Evolutionary conservation across 2,329 filamentous ascomycete genomes (phyloP).

Genomic region (Byssothecium circinans): DNA sequence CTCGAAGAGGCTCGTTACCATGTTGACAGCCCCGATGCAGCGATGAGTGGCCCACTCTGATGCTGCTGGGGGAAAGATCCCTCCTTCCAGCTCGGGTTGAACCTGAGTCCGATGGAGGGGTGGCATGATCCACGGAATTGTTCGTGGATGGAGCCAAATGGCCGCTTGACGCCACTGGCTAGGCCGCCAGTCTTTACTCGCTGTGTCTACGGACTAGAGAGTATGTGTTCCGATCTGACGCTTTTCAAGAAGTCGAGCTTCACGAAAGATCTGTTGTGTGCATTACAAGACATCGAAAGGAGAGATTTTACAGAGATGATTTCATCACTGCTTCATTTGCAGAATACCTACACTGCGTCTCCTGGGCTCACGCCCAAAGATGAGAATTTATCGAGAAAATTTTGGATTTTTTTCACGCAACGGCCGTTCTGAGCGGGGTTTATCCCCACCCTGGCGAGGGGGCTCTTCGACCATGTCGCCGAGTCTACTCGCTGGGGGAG

Average conservation of each 20-base stretch:
- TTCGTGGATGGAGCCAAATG: background rate
- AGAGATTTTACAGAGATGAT: too few species aligned
- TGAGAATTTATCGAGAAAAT: background rate
- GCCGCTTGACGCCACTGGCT: background rate
- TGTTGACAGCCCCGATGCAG: too few species aligned
- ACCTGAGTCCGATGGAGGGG: background rate
- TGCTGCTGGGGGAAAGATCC: background rate
- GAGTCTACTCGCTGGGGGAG: conserved; percentile 24
- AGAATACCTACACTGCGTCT: background rate
- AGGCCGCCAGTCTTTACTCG: too few species aligned
- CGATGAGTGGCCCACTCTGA: too few species aligned
- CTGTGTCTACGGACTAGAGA: too few species aligned
- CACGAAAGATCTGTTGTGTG: too few species aligned
- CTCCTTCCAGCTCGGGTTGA: background rate
- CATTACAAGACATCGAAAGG: too few species aligned
- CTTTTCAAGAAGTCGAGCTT: too few species aligned
- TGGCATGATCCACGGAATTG: background rate
- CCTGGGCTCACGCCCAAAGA: background rate
- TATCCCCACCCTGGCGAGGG: conserved; percentile 18
- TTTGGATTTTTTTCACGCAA: conserved; percentile 5
- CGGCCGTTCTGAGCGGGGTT: conserved; percentile 23
- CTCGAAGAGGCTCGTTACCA: too few species aligned
- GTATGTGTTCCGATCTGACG: too few species aligned
- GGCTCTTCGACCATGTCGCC: conserved; percentile 20
- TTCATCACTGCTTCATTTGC: too few species aligned